A percentile compares a stretch with the other conserved stretches of the same genome.
Conservation (phyloP, 1,139 yeast genomes). For the Meyerozyma guilliermondii region DNA sequence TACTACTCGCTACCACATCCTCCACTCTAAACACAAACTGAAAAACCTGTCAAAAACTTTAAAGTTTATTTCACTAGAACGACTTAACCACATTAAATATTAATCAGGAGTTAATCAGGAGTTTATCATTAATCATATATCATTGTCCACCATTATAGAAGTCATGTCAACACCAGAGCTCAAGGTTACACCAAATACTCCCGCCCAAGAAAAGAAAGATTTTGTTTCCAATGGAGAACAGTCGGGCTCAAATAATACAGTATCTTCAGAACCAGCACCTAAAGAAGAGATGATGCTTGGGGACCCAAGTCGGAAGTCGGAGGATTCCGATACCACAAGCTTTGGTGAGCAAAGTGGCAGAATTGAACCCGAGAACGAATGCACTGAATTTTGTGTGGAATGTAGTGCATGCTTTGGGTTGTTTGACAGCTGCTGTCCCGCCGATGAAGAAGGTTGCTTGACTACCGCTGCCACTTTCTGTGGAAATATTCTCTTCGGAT, state of each 20-base stretch:
- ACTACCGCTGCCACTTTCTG: constrained; percentile 32
- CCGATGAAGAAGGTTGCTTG: constrained; percentile 37
- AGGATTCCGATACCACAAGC: constrained; percentile 9
- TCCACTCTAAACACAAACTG: no score
- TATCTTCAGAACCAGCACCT: background rate
- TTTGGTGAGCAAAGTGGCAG: constrained; percentile 5
- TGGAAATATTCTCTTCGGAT: constrained; percentile 33
- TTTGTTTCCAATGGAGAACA: constrained; percentile 3
- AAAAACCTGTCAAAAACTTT: no score
- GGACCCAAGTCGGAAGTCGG: background rate
- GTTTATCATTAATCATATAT: no score
- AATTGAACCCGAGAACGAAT: constrained; percentile 22
- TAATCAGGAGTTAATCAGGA: background rate
- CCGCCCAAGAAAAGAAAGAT: constrained; percentile 7
- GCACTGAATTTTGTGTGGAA: constrained; percentile 41
- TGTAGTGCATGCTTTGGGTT: constrained; percentile 37
- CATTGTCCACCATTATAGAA: background rate
- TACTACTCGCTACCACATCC: no score
- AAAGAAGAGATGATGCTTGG: constrained; percentile 4
- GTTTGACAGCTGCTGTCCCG: constrained; percentile 38
- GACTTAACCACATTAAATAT: background rate
- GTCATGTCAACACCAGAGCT: constrained; percentile 5
- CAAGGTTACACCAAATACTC: constrained; percentile 11
- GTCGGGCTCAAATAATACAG: background rate
- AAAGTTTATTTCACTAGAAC: no score